Percentiles rank a stretch among this genome's conserved stretches.
Conservation (phyloP, 176 grass and related monocot genomes). For the Bromus sterilis region DNA sequence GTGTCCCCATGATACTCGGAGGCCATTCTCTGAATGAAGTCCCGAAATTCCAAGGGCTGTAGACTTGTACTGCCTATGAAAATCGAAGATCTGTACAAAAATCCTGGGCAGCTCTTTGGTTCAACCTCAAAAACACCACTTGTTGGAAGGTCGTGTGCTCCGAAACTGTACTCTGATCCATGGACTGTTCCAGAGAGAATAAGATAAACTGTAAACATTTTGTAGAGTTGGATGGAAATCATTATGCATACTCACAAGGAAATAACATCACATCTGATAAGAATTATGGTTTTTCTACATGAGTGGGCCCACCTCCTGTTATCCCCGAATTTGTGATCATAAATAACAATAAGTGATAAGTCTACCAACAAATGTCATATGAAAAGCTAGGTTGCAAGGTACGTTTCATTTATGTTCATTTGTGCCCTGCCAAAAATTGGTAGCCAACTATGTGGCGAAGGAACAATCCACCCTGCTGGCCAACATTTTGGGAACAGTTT, state of each 20-base stretch:
- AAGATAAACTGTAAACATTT: slow-evolving; percentile 15
- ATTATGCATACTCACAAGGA: not conserved
- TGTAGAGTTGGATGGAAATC: not conserved
- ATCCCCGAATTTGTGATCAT: not conserved
- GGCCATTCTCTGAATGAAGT: slow-evolving; percentile 71
- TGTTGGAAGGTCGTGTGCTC: slow-evolving; percentile 77
- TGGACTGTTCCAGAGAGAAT: slow-evolving; percentile 51
- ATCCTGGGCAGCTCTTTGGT: slow-evolving; percentile 81
- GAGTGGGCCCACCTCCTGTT: not conserved
- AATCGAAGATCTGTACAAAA: slow-evolving; percentile 76
- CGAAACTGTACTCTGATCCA: slow-evolving; percentile 82
- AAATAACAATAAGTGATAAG: no score
- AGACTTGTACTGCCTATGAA: slow-evolving; percentile 58
- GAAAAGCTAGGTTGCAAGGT: not conserved
- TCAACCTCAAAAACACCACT: slow-evolving; percentile 96
- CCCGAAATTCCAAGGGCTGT: slow-evolving; percentile 49
- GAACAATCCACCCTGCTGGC: not conserved
- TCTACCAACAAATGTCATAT: not conserved
- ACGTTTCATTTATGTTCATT: not conserved
- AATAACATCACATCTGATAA: not conserved
- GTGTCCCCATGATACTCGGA: slow-evolving; percentile 86
- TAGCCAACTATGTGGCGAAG: not conserved
- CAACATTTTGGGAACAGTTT: not conserved
- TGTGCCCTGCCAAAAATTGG: not conserved
- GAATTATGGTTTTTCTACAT: not conserved